Percentiles rank a stretch among this genome's conserved stretches.
phyloP scores from a whole-genome alignment of 805 yeast species.

The Starmerella stellata region DNA sequence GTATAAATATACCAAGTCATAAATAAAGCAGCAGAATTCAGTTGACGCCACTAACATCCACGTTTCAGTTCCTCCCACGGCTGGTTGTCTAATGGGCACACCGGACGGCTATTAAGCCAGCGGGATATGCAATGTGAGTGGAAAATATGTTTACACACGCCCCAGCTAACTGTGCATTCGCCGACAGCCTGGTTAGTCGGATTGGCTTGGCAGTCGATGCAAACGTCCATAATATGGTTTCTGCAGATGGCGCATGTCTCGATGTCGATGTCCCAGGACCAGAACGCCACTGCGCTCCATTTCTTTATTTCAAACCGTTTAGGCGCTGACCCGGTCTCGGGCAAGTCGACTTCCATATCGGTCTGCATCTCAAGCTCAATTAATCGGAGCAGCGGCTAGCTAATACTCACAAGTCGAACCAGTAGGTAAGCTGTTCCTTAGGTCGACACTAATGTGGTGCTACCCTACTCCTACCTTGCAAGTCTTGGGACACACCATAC shows the following conservation, averaged over 20 bases:
- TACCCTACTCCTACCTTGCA: too few species aligned
- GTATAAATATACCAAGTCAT: neutral
- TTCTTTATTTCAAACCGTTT: conserved; percentile 78
- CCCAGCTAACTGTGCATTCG: conserved; percentile 93
- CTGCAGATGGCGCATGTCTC: conserved; percentile 97
- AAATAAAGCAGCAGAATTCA: neutral
- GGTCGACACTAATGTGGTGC: too few species aligned
- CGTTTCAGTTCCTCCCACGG: conserved; percentile 70
- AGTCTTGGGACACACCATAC: too few species aligned
- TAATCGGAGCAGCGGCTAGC: too few species aligned
- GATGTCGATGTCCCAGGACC: conserved; percentile 96
- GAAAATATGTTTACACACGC: conserved; percentile 93
- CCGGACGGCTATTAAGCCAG: conserved; percentile 89
- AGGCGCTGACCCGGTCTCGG: neutral
- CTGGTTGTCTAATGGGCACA: conserved; percentile 88
- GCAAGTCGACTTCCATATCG: neutral
- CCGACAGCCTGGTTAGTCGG: conserved; percentile 42
- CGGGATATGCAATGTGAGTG: conserved; percentile 91
- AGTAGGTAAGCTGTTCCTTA: too few species aligned
- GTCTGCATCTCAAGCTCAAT: too few species aligned
- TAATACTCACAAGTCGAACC: too few species aligned
- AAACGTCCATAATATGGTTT: conserved; percentile 94
- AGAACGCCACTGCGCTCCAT: conserved; percentile 99
- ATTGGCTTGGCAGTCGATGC: conserved; percentile 85
- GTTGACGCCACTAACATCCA: conserved; percentile 37